Base-by-base conservation (phyloP, 495 filamentous ascomycete genomes). In the Aspergillus bertholletiae region DNA sequence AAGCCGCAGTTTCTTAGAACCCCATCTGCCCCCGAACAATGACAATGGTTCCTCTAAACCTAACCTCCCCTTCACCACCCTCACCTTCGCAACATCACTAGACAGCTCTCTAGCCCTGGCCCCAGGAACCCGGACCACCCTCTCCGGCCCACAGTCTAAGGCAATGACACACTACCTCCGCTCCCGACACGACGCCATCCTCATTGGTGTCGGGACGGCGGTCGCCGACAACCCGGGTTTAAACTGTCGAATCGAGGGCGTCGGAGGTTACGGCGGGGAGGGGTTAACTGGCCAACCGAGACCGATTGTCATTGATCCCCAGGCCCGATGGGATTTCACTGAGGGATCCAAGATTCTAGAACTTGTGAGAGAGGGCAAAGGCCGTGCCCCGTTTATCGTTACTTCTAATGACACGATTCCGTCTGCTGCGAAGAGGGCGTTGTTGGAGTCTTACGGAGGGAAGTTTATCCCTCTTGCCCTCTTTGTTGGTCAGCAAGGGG, bases 151-250 rank as follows among this genome's bases (percentile, higher is more conserved):
- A 0, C 75, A 84, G 43, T 87, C 90, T 18, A 96, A 96, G 67
- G 85, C 86, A 37, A 91, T 97, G 87, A 97, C 93, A 9, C 93
- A 97, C 66, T 90, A 87, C 64, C 82, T 97, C 6, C 89, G 93
- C 51, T 83, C 83, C 7, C 80, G 78, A 6, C 92, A 97, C 68
- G 84, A 88, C 51, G 90, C 88, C 7, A 96, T 97, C 56, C 75
- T 94, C 17, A 76, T 97, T n/a, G 93, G 93, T 8, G 87, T 88
- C 8, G 87, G 88, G 3, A 97, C 93, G 6, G 91, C 89, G 22
- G 67, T 88, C 11, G 85, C 88, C 6, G 93, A 97, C 59, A 82
- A 97, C 65, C 93, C 93, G 2, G 83, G 82, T 9, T 75, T 97
- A 35, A 96, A 96, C 65, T 90, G 84, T 55, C 80, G 90, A 5